Percentiles rank a stretch among this genome's conserved stretches.
Conservation (phyloP, 345 rosid genomes). For the Moringa oleifera region DNA sequence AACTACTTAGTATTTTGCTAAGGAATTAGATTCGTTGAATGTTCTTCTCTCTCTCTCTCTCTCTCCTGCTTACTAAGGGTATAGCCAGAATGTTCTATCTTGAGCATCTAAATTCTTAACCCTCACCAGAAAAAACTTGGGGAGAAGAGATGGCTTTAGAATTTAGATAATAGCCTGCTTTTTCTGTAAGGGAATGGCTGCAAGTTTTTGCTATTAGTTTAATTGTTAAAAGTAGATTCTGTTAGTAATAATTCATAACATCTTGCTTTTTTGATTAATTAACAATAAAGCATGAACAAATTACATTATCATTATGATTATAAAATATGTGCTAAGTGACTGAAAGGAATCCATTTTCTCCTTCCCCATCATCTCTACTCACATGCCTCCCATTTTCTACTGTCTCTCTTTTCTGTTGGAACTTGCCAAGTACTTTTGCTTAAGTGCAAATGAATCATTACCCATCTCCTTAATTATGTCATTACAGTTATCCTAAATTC, state of each 20-base stretch:
- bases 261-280: neutral
- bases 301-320: slow-evolving; percentile 15
- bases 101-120: neutral
- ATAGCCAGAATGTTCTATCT: slow-evolving; percentile 10
- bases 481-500: too few relatives aligned
- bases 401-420: too few relatives aligned
- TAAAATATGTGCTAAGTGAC: neutral
- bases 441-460: too few relatives aligned
- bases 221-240: slow-evolving; percentile 8
- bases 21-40: too few relatives aligned
- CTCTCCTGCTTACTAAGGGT: too few relatives aligned
- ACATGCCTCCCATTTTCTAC: slow-evolving; percentile 2
- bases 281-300: neutral
- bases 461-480: too few relatives aligned
- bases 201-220: slow-evolving; percentile 6
- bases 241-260: slow-evolving; percentile 4
- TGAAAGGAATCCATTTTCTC: neutral
- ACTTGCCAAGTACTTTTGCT: too few relatives aligned
- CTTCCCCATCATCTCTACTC: neutral
- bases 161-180: too few relatives aligned
- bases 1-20: too few relatives aligned
- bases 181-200: too few relatives aligned
- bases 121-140: neutral
- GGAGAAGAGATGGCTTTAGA: neutral
- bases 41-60: too few relatives aligned